Conservation (phyloP, 2,329 filamentous ascomycete species). For the Penicillium sp. region DNA sequence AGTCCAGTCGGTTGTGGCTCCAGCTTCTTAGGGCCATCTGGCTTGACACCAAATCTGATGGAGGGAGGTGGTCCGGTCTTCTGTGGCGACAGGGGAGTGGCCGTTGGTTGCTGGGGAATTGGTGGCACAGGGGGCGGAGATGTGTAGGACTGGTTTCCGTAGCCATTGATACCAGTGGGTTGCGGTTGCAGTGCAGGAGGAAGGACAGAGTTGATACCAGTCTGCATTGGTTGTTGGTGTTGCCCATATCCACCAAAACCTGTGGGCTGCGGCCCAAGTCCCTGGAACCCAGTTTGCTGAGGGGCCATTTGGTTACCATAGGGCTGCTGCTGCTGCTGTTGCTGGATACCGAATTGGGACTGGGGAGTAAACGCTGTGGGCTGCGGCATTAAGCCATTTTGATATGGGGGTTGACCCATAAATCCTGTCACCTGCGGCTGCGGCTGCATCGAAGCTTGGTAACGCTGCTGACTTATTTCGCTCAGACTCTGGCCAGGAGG, state of each 20-base stretch:
- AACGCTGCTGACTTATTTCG: slow-evolving; percentile 65
- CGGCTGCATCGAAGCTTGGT: slow-evolving; percentile 58
- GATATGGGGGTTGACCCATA: slow-evolving; percentile 40
- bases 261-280: slow-evolving; percentile 53
- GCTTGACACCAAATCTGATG: slow-evolving; percentile 79
- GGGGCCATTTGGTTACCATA: slow-evolving; percentile 24
- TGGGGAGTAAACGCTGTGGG: slow-evolving; percentile 49
- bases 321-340: slow-evolving; percentile 49
- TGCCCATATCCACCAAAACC: slow-evolving; percentile 50
- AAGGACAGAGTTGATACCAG: slow-evolving; percentile 53
- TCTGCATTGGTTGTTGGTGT: slow-evolving; percentile 50
- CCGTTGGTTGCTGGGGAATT: slow-evolving; percentile 57
- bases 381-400: slow-evolving; percentile 45
- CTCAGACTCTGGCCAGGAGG: slow-evolving; percentile 73
- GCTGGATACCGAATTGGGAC: slow-evolving; percentile 46
- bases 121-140: slow-evolving; percentile 55
- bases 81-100: slow-evolving; percentile 67
- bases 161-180: slow-evolving; percentile 51
- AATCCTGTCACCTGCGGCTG: slow-evolving; percentile 69
- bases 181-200: slow-evolving; percentile 53
- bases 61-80: slow-evolving; percentile 83
- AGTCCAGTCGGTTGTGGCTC: slow-evolving; percentile 82
- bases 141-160: slow-evolving; percentile 47
- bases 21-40: slow-evolving; percentile 69
- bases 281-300: slow-evolving; percentile 44